Conservation (phyloP, 1,139 yeast genomes). For the Debaryomyces udenii region DNA sequence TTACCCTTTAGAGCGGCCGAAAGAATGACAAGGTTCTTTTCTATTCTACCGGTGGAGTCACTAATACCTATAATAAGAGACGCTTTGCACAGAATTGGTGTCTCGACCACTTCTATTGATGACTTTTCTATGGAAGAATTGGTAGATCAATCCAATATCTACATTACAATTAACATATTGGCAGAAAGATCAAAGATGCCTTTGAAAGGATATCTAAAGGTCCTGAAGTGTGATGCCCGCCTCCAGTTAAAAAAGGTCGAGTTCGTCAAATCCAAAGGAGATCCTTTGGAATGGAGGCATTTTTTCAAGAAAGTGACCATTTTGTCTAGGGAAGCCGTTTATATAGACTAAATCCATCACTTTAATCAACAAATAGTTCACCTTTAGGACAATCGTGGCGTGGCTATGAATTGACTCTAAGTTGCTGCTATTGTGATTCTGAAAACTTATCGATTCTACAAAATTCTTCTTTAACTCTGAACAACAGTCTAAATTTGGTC, state of each 20-base stretch:
- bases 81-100: conserved; percentile 43
- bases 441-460: too few species aligned
- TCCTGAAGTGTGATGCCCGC: conserved; percentile 25
- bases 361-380: too few species aligned
- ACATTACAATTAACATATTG: conserved; percentile 12
- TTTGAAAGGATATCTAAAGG: conserved; percentile 50
- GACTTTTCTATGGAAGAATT: conserved; percentile 8
- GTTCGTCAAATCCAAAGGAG: conserved; percentile 57
- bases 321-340: conserved; percentile 55
- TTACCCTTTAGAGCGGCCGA: conserved; percentile 18
- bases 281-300: conserved; percentile 70
- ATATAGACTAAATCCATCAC: conserved; percentile 29
- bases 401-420: too few species aligned
- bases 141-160: not conserved
- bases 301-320: conserved; percentile 57
- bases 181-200: conserved; percentile 49
- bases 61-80: conserved; percentile 41
- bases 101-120: conserved; percentile 23
- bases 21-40: conserved; percentile 53
- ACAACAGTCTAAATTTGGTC: too few species aligned
- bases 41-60: conserved; percentile 44
- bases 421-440: too few species aligned
- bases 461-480: too few species aligned
- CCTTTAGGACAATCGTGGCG: too few species aligned
- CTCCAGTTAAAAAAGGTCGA: conserved; percentile 45